Conservation (phyloP, 805 yeast species). For the Tetrapisispora phaffii region DNA sequence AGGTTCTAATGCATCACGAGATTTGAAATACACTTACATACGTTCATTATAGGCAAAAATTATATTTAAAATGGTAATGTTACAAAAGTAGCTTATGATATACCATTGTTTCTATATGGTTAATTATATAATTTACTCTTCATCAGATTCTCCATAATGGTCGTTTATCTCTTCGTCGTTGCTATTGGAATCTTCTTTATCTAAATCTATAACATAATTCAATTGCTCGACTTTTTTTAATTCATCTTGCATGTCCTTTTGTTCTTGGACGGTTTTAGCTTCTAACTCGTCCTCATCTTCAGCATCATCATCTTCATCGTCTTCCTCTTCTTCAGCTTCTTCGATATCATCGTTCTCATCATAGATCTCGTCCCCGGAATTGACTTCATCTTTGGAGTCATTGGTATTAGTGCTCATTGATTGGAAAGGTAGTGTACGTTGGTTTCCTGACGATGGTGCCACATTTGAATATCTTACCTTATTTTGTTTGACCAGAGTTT, state of each 20-base stretch:
- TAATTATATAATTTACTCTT: background rate
- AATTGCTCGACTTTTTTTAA: conserved; percentile 13
- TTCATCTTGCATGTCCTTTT: conserved; percentile 8
- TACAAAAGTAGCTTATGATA: background rate
- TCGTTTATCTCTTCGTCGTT: background rate
- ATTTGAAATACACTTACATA: too few relatives aligned
- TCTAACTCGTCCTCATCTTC: conserved; percentile 7
- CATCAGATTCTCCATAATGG: background rate
- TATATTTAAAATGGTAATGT: background rate
- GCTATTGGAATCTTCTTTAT: conserved; percentile 2
- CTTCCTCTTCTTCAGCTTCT: conserved; percentile 3
- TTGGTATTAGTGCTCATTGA: conserved; percentile 1
- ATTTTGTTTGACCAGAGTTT: conserved; percentile 19
- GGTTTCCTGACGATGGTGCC: conserved; percentile 3
- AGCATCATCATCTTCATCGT: conserved; percentile 4
- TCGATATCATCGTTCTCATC: conserved; percentile 12
- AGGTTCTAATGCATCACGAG: background rate
- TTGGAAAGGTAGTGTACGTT: conserved; percentile 10
- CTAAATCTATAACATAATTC: conserved; percentile 15
- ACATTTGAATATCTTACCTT: conserved; percentile 18
- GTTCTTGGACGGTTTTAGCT: background rate
- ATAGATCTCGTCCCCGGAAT: conserved; percentile 8
- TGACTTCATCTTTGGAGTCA: conserved; percentile 10
- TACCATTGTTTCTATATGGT: background rate
- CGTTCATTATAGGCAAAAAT: too few relatives aligned